Percentiles rank a stretch among this genome's conserved stretches.
phyloP scores from a whole-genome alignment of 1,139 yeast species.

The Protomyces inundatus region DNA sequence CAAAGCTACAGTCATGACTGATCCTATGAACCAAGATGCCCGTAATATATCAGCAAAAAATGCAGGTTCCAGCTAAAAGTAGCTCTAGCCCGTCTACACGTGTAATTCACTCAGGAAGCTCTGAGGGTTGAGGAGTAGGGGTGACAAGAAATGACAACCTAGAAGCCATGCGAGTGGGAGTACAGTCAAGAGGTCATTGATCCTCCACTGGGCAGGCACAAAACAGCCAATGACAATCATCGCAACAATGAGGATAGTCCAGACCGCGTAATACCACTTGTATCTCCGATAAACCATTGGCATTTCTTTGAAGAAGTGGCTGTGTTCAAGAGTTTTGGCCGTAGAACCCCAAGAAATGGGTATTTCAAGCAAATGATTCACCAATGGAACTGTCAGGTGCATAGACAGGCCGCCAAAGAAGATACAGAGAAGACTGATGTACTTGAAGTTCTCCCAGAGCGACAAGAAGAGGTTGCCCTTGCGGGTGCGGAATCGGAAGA shows the following conservation, averaged over 20 bases:
- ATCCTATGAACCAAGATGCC: too few relatives aligned
- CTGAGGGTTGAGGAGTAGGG: slow-evolving; percentile 17
- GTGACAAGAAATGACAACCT: slow-evolving; percentile 12
- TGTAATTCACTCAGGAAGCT: slow-evolving; percentile 18
- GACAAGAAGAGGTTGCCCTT: slow-evolving; percentile 26
- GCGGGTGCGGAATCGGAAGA: slow-evolving; percentile 28
- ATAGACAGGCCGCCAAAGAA: slow-evolving; percentile 31
- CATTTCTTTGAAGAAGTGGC: slow-evolving; percentile 31
- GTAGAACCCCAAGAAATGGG: slow-evolving; percentile 32
- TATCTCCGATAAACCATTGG: slow-evolving; percentile 28
- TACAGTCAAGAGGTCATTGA: slow-evolving; percentile 24
- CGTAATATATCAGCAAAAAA: too few relatives aligned
- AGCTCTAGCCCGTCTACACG: not conserved
- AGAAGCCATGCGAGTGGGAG: slow-evolving; percentile 15
- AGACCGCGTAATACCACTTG: slow-evolving; percentile 4
- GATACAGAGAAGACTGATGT: slow-evolving; percentile 26
- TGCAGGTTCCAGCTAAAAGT: too few relatives aligned
- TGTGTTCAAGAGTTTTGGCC: slow-evolving; percentile 29
- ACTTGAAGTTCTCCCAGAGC: slow-evolving; percentile 27
- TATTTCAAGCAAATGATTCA: slow-evolving; percentile 29
- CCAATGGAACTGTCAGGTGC: slow-evolving; percentile 28
- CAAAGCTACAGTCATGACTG: too few relatives aligned
- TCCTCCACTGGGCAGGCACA: slow-evolving; percentile 31
- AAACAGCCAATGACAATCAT: slow-evolving; percentile 28
- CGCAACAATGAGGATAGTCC: not conserved